These are phyloP conservation scores for Arthrobotrys sphaeroides DNA, from an alignment of 2,329 filamentous ascomycete genomes.

Conservation along the genomic window DNA sequence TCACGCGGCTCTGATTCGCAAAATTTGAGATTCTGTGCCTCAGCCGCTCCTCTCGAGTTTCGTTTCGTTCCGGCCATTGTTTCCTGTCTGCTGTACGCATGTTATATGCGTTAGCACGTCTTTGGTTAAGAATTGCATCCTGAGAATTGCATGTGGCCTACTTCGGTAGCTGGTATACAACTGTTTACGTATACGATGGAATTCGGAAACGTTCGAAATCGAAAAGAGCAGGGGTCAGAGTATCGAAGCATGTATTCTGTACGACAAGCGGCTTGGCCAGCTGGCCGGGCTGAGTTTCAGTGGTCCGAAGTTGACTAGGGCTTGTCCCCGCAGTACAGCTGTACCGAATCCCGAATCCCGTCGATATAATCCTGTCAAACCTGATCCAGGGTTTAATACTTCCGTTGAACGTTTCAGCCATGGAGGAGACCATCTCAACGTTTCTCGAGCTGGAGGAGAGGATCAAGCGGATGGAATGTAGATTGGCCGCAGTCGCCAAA, in stretches of 20 bases:
- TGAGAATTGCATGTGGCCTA: neutral
- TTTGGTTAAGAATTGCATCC: neutral
- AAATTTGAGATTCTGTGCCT: conserved; percentile 7
- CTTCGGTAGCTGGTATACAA: no score
- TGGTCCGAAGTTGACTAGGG: no score
- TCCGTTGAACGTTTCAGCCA: no score
- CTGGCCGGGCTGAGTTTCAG: neutral
- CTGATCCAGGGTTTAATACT: no score
- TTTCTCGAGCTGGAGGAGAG: neutral
- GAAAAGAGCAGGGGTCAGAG: neutral
- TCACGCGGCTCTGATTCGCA: conserved; percentile 2
- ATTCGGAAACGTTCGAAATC: conserved; percentile 6
- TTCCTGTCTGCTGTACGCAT: neutral
- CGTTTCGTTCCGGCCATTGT: neutral
- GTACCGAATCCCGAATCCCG: neutral
- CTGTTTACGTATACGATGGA: no score
- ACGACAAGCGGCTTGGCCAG: no score
- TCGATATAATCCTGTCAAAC: neutral
- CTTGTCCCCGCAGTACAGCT: neutral
- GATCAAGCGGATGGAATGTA: neutral
- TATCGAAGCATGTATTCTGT: no score
- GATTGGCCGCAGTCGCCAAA: neutral
- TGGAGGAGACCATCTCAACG: neutral
- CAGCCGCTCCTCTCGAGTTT: neutral
- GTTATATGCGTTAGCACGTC: neutral